Base-by-base conservation (phyloP, 371 early-diverging fungal species). In the Mucor velutinosus region DNA sequence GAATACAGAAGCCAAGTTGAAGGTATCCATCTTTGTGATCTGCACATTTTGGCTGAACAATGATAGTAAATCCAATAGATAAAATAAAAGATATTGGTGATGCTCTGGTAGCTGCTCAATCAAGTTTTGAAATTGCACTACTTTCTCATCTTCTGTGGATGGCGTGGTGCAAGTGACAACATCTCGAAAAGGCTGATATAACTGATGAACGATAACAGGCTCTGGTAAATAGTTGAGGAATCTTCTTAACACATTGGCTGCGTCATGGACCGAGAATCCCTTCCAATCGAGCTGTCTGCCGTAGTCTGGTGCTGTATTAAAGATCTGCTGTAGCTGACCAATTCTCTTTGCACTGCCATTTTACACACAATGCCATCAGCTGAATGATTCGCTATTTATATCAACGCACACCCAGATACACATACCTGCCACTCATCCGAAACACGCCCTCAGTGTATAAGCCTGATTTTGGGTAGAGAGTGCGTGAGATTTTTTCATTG, bases 201-300 rank as follows among this genome's bases (percentile, higher is more conserved):
- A 82, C 17, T 72, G 63, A 39, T 82, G 80, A 4, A 85, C 71
- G 65, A 90, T 87, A 29, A 90, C 89, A 14, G 89, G 85, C 56
- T 89, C 87, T 5, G 88, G 89, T n/a, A 90, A 72, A 35, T 84
- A 78, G 57, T 87, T 87, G 25, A 90, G 72, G 61, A 82, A 90
- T 23, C 89, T 78, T 27, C 86, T 79, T 17, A 89, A 69, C 1
- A 88, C 76, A 58, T 82, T 85, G 29, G 89, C 88, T 19, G 88
- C 87, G 74, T 90, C 90, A 62, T 87, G 87, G 8, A 87, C 82
- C 11, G 87, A 82, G 70, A 80, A 88, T 7, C 82, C 82, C 53
- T 80, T 69, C 87, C 88, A 89, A 70, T 86, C 85, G 41, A 87
- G 64, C 63, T 82, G 78, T 32, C 79, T 75, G n/a, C 89, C 88